Base-by-base conservation (phyloP, 2,329 filamentous ascomycete species). In the Hypoxylon sp. region DNA sequence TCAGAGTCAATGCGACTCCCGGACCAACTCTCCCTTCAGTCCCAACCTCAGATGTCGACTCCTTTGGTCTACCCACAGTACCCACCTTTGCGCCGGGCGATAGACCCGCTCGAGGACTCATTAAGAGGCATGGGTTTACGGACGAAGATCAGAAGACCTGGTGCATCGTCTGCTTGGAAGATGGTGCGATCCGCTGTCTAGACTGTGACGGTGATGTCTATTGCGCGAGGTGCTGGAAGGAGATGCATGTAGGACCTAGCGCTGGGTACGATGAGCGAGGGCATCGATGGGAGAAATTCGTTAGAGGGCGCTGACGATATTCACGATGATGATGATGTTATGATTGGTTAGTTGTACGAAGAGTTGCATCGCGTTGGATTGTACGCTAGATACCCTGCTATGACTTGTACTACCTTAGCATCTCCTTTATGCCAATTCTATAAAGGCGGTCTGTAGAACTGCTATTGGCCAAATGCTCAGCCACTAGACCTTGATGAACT, bases 131-230 rank as follows among this genome's bases (percentile, higher is more conserved):
- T 2, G 82, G 81, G 52, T 88, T 85, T 75, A 88, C 90, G 0
- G 91, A 94, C 73, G 90, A 91, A 35, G 92, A 95, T 73, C 85
- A 91, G 68, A 89, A 91, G 46, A 88, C 86, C 0, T 97, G 93
- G 92, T 97, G 94, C 78, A 87, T 90, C 33, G 94, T 96, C 9
- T 97, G 94, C 77, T 88, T 91, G 51, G 92, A 94, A 65, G 92
- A 96, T 75, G 93, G 91, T 0, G 89, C 88, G 2, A 81, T 96
- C 29, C 85, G 85, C 63, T 97, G 94, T 76, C 76, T 90, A 0
- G 92, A 91, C 2, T 97, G 94, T 74, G 88, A 89, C 37, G 80
- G 81, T 29, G 89, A 94, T 71, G 82, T 93, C 44, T 97, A 95
- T 77, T 97, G 94, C 78, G 83, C 85, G 22, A 83, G 87, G 14